These are phyloP conservation scores for Discostella stelligeroides DNA, from an alignment of 108 stramenopile genomes.

Conservation along the genomic window DNA sequence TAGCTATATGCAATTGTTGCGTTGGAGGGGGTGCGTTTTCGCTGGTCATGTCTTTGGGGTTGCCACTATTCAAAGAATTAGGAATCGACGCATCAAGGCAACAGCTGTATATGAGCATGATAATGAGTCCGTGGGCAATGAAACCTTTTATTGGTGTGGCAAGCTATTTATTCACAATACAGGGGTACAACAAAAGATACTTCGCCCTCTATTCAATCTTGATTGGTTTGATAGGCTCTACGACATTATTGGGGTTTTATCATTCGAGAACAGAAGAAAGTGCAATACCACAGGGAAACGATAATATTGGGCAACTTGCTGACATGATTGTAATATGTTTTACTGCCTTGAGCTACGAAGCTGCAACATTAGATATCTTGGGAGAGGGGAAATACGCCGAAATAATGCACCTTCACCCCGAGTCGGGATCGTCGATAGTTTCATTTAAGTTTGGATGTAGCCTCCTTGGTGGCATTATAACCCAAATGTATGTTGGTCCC, in stretches of 20 bases:
- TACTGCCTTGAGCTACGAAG: constrained; percentile 45
- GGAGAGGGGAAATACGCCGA: constrained; percentile 52
- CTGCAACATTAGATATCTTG: constrained; percentile 50
- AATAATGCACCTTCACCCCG: constrained; percentile 37
- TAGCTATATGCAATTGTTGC: constrained; percentile 38
- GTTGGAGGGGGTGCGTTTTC: constrained; percentile 37
- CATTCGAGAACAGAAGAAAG: constrained; percentile 10
- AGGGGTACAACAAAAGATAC: constrained; percentile 49
- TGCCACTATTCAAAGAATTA: constrained; percentile 44
- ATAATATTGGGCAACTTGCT: constrained; percentile 28
- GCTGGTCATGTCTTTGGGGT: constrained; percentile 43
- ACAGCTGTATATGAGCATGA: too few relatives aligned
- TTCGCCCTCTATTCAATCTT: constrained; percentile 44
- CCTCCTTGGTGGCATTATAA: constrained; percentile 38
- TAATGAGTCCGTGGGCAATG: too few relatives aligned
- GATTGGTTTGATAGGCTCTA: constrained; percentile 36
- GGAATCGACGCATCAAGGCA: too few relatives aligned
- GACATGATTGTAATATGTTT: constrained; percentile 44
- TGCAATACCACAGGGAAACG: constrained; percentile 21
- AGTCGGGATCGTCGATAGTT: constrained; percentile 38
- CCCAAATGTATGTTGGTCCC: constrained; percentile 42
- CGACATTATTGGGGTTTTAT: constrained; percentile 19
- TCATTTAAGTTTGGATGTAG: constrained; percentile 50
- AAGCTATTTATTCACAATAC: constrained; percentile 46
- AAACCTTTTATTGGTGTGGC: constrained; percentile 56